Evolutionary conservation across 495 filamentous ascomycete genomes (phyloP).

Genomic region (Paragyromitra xinjiangensis): DNA sequence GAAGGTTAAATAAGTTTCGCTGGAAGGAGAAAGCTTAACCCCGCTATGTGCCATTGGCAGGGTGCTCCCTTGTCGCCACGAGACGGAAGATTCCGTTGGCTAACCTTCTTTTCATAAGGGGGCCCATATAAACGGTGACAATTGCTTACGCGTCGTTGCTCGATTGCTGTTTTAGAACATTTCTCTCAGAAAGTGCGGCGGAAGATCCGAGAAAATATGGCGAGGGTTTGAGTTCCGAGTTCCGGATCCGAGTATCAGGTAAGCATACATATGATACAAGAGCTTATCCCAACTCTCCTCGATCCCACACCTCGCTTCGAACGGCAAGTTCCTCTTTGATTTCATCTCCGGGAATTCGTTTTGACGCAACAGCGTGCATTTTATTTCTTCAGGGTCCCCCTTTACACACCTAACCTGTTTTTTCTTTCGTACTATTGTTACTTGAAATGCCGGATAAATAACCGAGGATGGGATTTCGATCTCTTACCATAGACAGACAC

Average conservation of each 20-base stretch:
- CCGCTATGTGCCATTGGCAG: conserved; percentile 38
- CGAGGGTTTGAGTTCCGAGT: conserved; percentile 48
- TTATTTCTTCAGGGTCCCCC: conserved; percentile 5
- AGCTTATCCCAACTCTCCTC: conserved; percentile 46
- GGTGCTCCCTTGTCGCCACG: conserved; percentile 43
- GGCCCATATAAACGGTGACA: conserved; percentile 38
- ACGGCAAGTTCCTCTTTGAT: conserved; percentile 44
- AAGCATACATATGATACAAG: conserved; percentile 45
- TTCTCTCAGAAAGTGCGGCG: conserved; percentile 22
- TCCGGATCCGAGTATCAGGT: conserved; percentile 47
- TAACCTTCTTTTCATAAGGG: conserved; percentile 32
- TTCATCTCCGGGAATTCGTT: conserved; percentile 41
- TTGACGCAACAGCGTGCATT: conserved; percentile 10
- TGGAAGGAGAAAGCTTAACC: conserved; percentile 51
- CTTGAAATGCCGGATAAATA: conserved; percentile 12
- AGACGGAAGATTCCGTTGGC: conserved; percentile 30
- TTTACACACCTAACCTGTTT: conserved; percentile 18
- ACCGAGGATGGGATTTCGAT: conserved; percentile 7
- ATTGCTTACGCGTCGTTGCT: conserved; percentile 44
- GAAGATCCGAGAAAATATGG: conserved; percentile 28
- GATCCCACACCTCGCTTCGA: conserved; percentile 44
- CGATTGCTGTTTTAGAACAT: conserved; percentile 23
- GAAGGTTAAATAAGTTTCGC: conserved; percentile 44
- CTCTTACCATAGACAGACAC: conserved; percentile 19
- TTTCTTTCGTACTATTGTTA: not conserved